These are phyloP conservation scores for Senna siamea DNA, from an alignment of 306 rosid species.

Conservation along the genomic window DNA sequence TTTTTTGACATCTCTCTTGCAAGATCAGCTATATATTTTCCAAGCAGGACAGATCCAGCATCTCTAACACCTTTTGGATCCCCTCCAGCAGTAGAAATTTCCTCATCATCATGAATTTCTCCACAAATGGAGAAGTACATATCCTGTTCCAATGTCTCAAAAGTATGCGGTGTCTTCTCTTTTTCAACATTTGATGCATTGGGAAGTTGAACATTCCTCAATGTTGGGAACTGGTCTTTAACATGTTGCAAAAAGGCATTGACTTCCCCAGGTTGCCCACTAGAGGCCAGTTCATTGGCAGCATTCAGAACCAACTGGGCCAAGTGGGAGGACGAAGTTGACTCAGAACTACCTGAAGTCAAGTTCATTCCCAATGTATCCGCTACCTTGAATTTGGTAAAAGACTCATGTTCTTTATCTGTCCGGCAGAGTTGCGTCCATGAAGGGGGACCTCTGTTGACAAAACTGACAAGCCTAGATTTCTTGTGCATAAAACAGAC, in stretches of 20 bases:
- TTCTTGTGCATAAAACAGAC: slow-evolving; percentile 53
- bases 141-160: slow-evolving; percentile 74
- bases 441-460: slow-evolving; percentile 72
- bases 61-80: slow-evolving; percentile 44
- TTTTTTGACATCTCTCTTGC: slow-evolving; percentile 54
- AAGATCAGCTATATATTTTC: slow-evolving; percentile 71
- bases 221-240: slow-evolving; percentile 61
- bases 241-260: slow-evolving; percentile 50
- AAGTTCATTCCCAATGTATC: slow-evolving; percentile 47
- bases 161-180: slow-evolving; percentile 43
- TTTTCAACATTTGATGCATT: slow-evolving; percentile 44
- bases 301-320: slow-evolving; percentile 61
- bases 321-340: slow-evolving; percentile 53
- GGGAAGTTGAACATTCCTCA: slow-evolving; percentile 58
- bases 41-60: slow-evolving; percentile 63
- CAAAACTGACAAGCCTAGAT: slow-evolving; percentile 88
- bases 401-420: slow-evolving; percentile 54
- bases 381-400: slow-evolving; percentile 42
- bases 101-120: slow-evolving; percentile 55
- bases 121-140: slow-evolving; percentile 58
- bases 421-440: slow-evolving; percentile 62
- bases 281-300: slow-evolving; percentile 52
- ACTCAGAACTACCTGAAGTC: slow-evolving; percentile 45
- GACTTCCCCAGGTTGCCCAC: slow-evolving; percentile 68
- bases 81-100: slow-evolving; percentile 43